A percentile compares a stretch with the other conserved stretches of the same genome.
phyloP scores from a whole-genome alignment of 2,329 filamentous ascomycete genomes.

The Zymoseptoria passerinii region DNA sequence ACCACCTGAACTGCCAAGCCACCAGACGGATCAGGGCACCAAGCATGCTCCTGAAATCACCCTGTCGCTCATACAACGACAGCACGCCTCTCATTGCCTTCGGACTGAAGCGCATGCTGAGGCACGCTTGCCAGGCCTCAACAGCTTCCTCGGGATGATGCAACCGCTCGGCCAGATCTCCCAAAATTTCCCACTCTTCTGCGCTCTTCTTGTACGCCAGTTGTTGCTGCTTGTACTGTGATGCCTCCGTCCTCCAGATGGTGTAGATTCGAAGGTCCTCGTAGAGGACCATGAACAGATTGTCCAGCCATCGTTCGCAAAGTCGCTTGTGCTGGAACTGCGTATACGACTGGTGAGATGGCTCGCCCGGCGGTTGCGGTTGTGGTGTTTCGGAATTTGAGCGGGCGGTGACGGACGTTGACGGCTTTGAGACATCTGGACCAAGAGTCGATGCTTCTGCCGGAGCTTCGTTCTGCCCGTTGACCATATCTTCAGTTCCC shows the following conservation, averaged over 20 bases:
- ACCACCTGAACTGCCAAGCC: constrained; percentile 98
- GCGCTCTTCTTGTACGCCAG: constrained; percentile 94
- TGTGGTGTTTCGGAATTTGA: constrained; percentile 26
- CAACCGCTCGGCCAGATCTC: constrained; percentile 81
- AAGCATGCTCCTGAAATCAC: constrained; percentile 72
- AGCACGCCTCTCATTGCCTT: constrained; percentile 84
- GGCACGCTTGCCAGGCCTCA: constrained; percentile 84
- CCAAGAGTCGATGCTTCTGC: constrained; percentile 24
- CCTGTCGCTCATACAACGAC: constrained; percentile 65
- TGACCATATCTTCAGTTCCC: constrained; percentile 27
- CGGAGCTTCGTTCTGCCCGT: constrained; percentile 24
- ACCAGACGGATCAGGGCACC: constrained; percentile 83
- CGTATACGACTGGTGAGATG: constrained; percentile 66
- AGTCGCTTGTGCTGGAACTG: constrained; percentile 95
- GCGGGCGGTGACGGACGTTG: constrained; percentile 26
- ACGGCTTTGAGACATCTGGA: constrained; percentile 30
- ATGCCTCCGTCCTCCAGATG: constrained; percentile 98
- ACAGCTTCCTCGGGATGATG: constrained; percentile 87
- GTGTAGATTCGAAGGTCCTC: constrained; percentile 97
- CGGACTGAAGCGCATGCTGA: constrained; percentile 82
- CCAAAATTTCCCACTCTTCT: constrained; percentile 97
- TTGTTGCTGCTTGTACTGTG: constrained; percentile 85
- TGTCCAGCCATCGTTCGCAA: constrained; percentile 96
- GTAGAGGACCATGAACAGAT: constrained; percentile 98
- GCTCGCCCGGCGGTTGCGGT: constrained; percentile 36